Percentiles rank a stretch among this genome's conserved stretches.
phyloP scores from a whole-genome alignment of 2,329 filamentous ascomycete genomes.

The Diatrype stigma region DNA sequence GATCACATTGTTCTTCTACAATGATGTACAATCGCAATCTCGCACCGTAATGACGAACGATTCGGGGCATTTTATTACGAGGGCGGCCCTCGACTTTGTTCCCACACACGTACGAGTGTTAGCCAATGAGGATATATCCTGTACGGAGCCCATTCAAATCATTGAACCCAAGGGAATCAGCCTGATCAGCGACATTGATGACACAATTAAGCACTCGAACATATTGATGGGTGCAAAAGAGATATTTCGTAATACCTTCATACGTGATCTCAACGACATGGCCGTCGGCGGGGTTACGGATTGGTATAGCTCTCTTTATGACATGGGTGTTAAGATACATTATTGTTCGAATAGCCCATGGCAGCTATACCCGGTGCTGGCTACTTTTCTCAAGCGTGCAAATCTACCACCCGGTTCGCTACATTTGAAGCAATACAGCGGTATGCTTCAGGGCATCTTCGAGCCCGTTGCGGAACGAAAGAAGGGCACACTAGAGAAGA shows the following conservation, averaged over 20 bases:
- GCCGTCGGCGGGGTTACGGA: constrained; percentile 82
- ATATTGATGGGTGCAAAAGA: constrained; percentile 84
- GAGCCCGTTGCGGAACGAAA: constrained; percentile 96
- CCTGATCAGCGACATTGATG: constrained; percentile 94
- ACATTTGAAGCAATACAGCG: constrained; percentile 92
- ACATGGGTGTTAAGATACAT: constrained; percentile 82
- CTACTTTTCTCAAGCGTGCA: constrained; percentile 76
- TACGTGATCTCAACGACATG: constrained; percentile 76
- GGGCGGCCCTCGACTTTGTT: constrained; percentile 80
- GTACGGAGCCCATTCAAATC: constrained; percentile 71
- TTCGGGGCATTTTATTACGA: constrained; percentile 78
- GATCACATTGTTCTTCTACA: constrained; percentile 94
- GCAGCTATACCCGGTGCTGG: constrained; percentile 90
- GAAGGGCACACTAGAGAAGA: constrained; percentile 78
- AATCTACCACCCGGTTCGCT: constrained; percentile 84
- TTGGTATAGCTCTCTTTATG: constrained; percentile 77
- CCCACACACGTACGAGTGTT: constrained; percentile 86
- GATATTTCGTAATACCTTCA: constrained; percentile 94
- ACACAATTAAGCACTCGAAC: constrained; percentile 94
- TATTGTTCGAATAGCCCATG: constrained; percentile 99
- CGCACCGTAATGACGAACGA: constrained; percentile 82
- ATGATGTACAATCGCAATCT: constrained; percentile 76
- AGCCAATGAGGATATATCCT: constrained; percentile 79
- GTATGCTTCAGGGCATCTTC: constrained; percentile 97
- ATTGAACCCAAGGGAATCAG: constrained; percentile 79